Evolutionary conservation across 2,329 filamentous ascomycete species (phyloP).

Genomic region (Aspergillus terreus): DNA sequence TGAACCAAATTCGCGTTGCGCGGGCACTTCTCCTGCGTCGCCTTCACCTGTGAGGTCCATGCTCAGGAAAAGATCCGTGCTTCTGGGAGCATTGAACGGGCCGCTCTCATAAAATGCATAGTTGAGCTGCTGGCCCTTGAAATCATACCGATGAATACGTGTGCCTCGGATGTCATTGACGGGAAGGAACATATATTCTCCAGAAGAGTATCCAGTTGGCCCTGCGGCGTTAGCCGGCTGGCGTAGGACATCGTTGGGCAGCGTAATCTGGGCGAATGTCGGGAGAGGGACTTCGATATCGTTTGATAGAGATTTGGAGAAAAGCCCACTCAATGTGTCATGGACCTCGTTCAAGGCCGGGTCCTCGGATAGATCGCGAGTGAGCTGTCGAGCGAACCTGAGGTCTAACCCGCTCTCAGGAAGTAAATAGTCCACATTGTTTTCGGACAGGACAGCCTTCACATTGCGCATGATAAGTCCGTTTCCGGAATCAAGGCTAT

Average conservation of each 20-base stretch:
- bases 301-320: slow-evolving; percentile 11
- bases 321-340: slow-evolving; percentile 17
- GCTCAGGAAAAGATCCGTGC: slow-evolving; percentile 29
- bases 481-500: slow-evolving; percentile 1
- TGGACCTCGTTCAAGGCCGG: slow-evolving; percentile 1
- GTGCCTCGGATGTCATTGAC: slow-evolving; percentile 27
- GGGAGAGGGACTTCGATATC: slow-evolving; percentile 22
- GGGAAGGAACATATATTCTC: slow-evolving; percentile 34
- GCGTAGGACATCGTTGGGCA: slow-evolving; percentile 24
- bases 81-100: slow-evolving; percentile 26
- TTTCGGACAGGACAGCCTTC: slow-evolving; percentile 28
- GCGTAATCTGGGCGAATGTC: slow-evolving; percentile 26
- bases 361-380: slow-evolving; percentile 24
- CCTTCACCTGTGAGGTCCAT: slow-evolving; percentile 19
- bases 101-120: slow-evolving; percentile 32
- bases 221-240: neutral
- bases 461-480: slow-evolving; percentile 24
- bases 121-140: slow-evolving; percentile 27
- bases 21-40: slow-evolving; percentile 1
- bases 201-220: slow-evolving; percentile 15
- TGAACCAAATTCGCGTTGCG: slow-evolving; percentile 27
- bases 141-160: slow-evolving; percentile 28
- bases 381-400: slow-evolving; percentile 34
- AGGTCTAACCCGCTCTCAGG: slow-evolving; percentile 37
- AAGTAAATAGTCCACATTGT: slow-evolving; percentile 35